Evolutionary conservation across 192 early-diverging fungal species (phyloP).

Genomic region (Linnemannia exigua): DNA sequence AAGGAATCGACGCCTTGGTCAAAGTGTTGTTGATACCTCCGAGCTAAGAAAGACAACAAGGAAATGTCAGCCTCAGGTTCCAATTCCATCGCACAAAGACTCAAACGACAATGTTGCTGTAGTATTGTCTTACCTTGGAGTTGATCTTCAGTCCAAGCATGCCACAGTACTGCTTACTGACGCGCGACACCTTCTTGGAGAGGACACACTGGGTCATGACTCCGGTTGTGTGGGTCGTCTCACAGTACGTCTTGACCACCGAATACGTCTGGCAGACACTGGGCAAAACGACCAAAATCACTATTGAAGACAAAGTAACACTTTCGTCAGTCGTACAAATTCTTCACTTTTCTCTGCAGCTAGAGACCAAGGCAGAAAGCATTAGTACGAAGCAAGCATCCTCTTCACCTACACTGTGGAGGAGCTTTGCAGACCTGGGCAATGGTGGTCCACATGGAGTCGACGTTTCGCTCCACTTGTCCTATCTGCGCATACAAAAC

Average conservation of each 20-base stretch:
- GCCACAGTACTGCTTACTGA: constrained; percentile 82
- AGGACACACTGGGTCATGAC: constrained; percentile 60
- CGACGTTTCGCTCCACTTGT: constrained; percentile 73
- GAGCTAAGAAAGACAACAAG: constrained; percentile 68
- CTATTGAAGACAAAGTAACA: constrained; percentile 55
- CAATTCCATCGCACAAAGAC: background rate
- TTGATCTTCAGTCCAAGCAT: constrained; percentile 95
- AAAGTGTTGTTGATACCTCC: constrained; percentile 80
- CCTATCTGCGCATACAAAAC: constrained; percentile 60
- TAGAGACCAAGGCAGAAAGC: background rate
- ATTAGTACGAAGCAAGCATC: constrained; percentile 62
- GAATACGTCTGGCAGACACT: constrained; percentile 40
- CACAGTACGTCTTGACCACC: constrained; percentile 37
- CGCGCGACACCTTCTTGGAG: constrained; percentile 30
- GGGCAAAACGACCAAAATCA: constrained; percentile 45
- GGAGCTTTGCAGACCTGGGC: constrained; percentile 61
- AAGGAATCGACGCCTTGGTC: background rate
- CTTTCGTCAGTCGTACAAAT: constrained; percentile 25
- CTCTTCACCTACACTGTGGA: constrained; percentile 20
- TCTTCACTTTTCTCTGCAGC: too few species aligned
- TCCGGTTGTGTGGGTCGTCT: constrained; percentile 16
- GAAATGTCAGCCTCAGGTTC: constrained; percentile 67
- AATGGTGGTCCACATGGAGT: constrained; percentile 70
- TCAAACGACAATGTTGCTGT: background rate
- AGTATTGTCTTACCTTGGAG: constrained; percentile 57